phyloP scores from a whole-genome alignment of 768 basidiomycete species.

The Lentinus brumalis region DNA sequence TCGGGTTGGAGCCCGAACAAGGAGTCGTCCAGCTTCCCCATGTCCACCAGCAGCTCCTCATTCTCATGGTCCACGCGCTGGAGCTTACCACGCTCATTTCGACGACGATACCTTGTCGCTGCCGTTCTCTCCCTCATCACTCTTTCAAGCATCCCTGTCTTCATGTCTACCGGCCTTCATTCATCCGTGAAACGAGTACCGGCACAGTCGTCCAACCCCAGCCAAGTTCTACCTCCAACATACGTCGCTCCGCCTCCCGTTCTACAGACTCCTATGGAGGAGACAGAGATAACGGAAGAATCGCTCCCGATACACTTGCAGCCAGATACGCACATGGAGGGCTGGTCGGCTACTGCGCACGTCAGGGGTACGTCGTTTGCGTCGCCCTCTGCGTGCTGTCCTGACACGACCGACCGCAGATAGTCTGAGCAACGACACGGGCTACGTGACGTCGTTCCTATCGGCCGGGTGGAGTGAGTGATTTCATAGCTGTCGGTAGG shows the following conservation, averaged over 20 bases:
- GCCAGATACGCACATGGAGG: conserved; percentile 27
- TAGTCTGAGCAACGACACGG: conserved; percentile 55
- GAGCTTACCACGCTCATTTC: not conserved
- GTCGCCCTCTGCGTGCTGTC: no score
- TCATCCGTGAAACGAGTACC: not conserved
- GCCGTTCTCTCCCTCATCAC: not conserved
- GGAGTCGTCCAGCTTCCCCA: not conserved
- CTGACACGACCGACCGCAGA: conserved; percentile 34
- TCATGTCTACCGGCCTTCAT: not conserved
- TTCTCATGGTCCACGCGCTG: not conserved
- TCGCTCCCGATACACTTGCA: conserved; percentile 4
- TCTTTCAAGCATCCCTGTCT: not conserved
- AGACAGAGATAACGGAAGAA: not conserved
- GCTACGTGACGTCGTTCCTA: conserved; percentile 71
- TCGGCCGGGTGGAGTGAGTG: conserved; percentile 63
- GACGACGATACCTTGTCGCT: not conserved
- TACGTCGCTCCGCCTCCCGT: not conserved
- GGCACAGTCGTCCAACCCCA: not conserved
- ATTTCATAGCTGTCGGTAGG: not conserved
- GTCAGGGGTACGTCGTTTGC: conserved; percentile 40
- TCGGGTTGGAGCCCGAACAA: not conserved
- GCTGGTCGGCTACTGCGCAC: conserved; percentile 46
- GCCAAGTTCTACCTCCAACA: not conserved
- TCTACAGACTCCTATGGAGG: not conserved
- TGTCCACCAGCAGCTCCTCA: not conserved